These are phyloP conservation scores for Dalechampia spathulata DNA, from an alignment of 441 rosid genomes.

Conservation along the genomic window DNA sequence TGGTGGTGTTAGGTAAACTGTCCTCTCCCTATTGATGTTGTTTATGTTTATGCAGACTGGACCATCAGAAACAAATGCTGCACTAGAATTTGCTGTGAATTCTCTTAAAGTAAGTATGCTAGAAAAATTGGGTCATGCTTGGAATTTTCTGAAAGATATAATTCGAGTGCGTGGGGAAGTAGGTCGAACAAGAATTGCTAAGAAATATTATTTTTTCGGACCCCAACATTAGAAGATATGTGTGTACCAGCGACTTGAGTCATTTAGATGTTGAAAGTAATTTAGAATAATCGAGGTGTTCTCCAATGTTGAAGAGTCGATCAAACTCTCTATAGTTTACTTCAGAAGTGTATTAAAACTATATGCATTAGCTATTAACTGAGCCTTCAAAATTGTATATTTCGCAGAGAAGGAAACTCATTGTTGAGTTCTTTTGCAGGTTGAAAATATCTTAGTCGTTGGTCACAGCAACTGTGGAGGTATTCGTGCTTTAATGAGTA, in stretches of 20 bases:
- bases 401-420: no score
- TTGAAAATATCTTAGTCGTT: conserved; percentile 71
- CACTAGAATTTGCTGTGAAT: conserved; percentile 85
- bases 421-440: conserved; percentile 41
- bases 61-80: conserved; percentile 90
- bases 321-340: background rate
- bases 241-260: background rate
- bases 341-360: background rate
- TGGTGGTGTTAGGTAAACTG: background rate
- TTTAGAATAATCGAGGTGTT: background rate
- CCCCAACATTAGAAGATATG: background rate
- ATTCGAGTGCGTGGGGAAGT: background rate
- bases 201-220: background rate
- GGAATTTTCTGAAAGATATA: background rate
- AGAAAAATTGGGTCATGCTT: no score
- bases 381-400: background rate
- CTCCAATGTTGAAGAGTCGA: background rate
- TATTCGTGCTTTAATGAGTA: conserved; percentile 87
- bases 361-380: background rate
- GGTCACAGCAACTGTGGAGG: conserved; percentile 99
- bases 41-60: conserved; percentile 48
- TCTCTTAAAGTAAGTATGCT: conserved; percentile 49
- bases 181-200: background rate
- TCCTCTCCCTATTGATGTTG: background rate
- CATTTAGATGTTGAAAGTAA: background rate